Base-by-base conservation (phyloP, 805 yeast genomes). In the Ogataea neopini region DNA sequence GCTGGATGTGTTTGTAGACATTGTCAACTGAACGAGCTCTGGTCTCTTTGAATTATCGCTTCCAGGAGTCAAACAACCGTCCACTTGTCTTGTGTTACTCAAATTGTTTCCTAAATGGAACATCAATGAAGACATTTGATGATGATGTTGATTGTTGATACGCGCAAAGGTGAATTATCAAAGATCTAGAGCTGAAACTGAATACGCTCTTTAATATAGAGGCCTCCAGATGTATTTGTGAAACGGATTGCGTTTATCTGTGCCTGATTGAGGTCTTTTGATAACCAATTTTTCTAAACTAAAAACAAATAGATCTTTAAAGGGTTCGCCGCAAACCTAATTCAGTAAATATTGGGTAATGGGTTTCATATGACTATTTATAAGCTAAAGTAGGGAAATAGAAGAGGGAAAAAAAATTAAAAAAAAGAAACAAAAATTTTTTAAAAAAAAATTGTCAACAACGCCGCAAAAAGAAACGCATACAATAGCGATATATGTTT, bases 21-120 rank as follows among this genome's bases (percentile, higher is more conserved):
- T 23, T 17, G 40, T 20, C 33, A 36, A 23, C 41, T 43, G 26
- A 5, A 48, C 42, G 7, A 43, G 13, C n/a, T 22, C 19, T 10
- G 39, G 23, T 39, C 44, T 50, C 43, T 45, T 45, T 8, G 48
- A 33, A 38, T 36, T 39, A 7, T 48, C 54, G 32, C 48, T 51
- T 2, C 52, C 50, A 15, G 65, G 65, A 2, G 63, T 59, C n/a
- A 58, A 35, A 44, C 61, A 54, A 14, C 63, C 63, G 46, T 61
- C 62, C 38, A 61, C 47, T 32, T 54, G 59, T 49, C 59, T 55
- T 19, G 59, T 53, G 15, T 51, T 37, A 11, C 49, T 40, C 26
- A 49, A 15, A 28, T 45, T 43, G 34, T 23, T 29, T 14, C 38
- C 36, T 44, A 53, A 30, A 29, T 55, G 50, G 30, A 40, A 55